Conservation (phyloP, 306 rosid genomes). For the Trifolium pratense region DNA sequence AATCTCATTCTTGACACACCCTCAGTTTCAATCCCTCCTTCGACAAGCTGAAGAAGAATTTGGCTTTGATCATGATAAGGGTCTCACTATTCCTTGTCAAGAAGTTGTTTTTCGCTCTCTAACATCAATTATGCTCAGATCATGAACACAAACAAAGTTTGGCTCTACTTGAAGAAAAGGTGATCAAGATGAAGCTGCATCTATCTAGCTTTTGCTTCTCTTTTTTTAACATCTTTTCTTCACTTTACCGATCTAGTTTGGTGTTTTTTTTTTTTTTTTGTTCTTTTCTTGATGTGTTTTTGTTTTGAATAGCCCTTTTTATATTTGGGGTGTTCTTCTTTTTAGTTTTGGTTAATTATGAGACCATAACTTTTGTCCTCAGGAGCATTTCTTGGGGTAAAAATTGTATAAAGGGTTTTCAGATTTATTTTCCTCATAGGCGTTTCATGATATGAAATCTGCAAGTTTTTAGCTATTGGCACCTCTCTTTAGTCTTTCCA, state of each 20-base stretch:
- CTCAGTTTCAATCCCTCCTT: constrained; percentile 77
- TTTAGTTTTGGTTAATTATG: constrained; percentile 19
- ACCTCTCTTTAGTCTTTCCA: background rate
- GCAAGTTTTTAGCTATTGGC: background rate
- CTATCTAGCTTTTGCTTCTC: constrained; percentile 53
- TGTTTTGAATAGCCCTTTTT: constrained; percentile 36
- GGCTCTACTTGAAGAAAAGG: constrained; percentile 41
- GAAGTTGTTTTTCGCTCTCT: constrained; percentile 84
- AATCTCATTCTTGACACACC: constrained; percentile 79
- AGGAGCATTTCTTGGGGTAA: constrained; percentile 42
- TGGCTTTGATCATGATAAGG: constrained; percentile 92
- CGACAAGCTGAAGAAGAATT: constrained; percentile 93
- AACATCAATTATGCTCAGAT: constrained; percentile 69
- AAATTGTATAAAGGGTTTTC: constrained; percentile 52
- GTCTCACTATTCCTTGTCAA: constrained; percentile 92
- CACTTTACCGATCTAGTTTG: background rate
- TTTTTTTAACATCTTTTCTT: constrained; percentile 64
- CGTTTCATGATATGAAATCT: background rate
- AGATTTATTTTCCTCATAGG: constrained; percentile 60
- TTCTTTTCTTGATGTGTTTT: background rate
- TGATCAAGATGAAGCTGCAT: constrained; percentile 62
- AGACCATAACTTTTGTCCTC: constrained; percentile 58
- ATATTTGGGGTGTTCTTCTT: constrained; percentile 36
- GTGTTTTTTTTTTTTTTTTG: background rate
- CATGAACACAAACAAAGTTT: background rate